Evolutionary conservation across 257 asterid species (phyloP), one percentile per base, ranked within the genome.

Genomic region (Nicotiana undulata): DNA sequence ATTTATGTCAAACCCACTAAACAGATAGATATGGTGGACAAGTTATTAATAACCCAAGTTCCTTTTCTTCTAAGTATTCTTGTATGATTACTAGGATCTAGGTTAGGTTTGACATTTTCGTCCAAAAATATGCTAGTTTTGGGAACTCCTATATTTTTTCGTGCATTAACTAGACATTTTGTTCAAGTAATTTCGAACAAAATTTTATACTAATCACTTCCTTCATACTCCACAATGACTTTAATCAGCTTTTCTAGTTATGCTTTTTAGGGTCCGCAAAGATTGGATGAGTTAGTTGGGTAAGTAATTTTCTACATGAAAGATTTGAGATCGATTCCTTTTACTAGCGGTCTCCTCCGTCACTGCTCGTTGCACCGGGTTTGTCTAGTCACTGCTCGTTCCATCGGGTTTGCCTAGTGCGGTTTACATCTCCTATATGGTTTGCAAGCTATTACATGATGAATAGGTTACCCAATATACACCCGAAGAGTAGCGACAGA

Each of bases 1-100:
- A 59, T 79, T 77, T 81, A 46, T 74, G 65, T 72, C 82, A 58
- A 56, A 63, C 28, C 10, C 68, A n/a, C 16, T 22, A 6, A 60
- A 24, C 12, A 75, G 81, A 65, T 29, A 67, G 81, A 51, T 31
- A 56, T 55, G 65, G 22, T 22, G 37, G 13, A 68, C 26, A 74
- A 12, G 67, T 8, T 20, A 79, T 16, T 22, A 55, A 17, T 31
- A 29, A 58, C 55, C 24, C 6, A 1, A 32, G 24, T 37, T 81
- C 16, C 83, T 68, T 81, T 52, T 53, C 29, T n/a, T 24, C 24
- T 26, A 68, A 80, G 72, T 37, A 46, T 22, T 68, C 13, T 34
- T 72, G 8, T 17, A 24, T 81, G 22, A 24, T 24, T 51, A 40
- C 3, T 56, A 44, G 22, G 20, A 68, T 28, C 63, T 37, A 40